Percentiles rank a stretch among this genome's conserved stretches.
phyloP scores from a whole-genome alignment of 1,284 basidiomycete genomes.

The Wolfiporia cocos region DNA sequence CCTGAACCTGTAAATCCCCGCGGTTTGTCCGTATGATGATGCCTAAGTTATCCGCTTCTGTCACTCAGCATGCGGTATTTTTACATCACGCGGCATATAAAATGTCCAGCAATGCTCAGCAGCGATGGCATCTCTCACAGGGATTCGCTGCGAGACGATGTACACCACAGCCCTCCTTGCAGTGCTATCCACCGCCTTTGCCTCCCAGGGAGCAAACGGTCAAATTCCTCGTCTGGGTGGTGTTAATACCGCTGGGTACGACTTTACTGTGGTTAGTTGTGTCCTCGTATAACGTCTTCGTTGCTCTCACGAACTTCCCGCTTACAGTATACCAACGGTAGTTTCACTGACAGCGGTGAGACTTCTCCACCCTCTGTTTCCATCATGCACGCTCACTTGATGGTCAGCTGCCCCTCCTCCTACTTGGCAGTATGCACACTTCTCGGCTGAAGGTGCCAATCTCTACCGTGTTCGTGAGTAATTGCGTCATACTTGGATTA shows the following conservation, averaged over 20 bases:
- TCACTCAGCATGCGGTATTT: slow-evolving; percentile 1
- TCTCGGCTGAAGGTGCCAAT: slow-evolving; percentile 38
- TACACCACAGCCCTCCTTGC: slow-evolving; percentile 17
- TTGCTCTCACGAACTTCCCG: too few species aligned
- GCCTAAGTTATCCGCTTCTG: slow-evolving; percentile 1
- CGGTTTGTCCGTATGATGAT: slow-evolving; percentile 3
- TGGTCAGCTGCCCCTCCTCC: slow-evolving; percentile 26
- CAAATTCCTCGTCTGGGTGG: slow-evolving; percentile 26
- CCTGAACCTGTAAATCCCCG: slow-evolving; percentile 3
- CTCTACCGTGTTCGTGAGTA: slow-evolving; percentile 37
- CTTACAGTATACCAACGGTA: slow-evolving; percentile 33
- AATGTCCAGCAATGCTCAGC: not conserved
- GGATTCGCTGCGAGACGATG: slow-evolving; percentile 11
- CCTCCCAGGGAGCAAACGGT: slow-evolving; percentile 3
- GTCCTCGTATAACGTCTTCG: too few species aligned
- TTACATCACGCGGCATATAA: slow-evolving; percentile 1
- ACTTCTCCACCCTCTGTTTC: not conserved
- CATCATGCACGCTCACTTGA: not conserved
- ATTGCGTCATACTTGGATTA: not conserved
- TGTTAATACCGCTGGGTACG: slow-evolving; percentile 35
- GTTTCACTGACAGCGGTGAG: slow-evolving; percentile 31
- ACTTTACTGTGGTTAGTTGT: slow-evolving; percentile 29
- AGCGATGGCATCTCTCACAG: not conserved
- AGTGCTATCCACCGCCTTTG: slow-evolving; percentile 15
- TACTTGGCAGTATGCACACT: slow-evolving; percentile 35